Evolutionary conservation across 495 filamentous ascomycete genomes (phyloP).

Genomic region (Aspergillus taichungensis): DNA sequence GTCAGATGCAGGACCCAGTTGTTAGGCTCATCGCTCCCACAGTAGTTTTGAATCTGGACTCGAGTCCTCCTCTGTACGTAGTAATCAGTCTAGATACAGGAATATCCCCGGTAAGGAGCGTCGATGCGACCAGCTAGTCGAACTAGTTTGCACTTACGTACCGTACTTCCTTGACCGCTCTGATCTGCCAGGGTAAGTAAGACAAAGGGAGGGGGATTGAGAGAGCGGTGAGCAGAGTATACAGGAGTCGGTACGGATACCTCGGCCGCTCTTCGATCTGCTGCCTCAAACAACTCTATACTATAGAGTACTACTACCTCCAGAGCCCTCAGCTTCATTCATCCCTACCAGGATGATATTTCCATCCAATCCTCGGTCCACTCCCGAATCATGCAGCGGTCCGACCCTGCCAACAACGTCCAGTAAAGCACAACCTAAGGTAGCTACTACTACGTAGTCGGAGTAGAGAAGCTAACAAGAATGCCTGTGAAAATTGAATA

Average conservation of each 20-base stretch:
- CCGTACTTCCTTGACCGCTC: constrained; percentile 13
- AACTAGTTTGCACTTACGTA: constrained; percentile 1
- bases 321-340: too few species aligned
- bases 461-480: not conserved
- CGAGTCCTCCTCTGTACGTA: too few species aligned
- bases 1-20: constrained; percentile 5
- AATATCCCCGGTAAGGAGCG: not conserved
- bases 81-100: too few species aligned
- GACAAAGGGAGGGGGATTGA: constrained; percentile 10
- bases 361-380: constrained; percentile 12
- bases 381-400: constrained; percentile 21
- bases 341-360: not conserved
- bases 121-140: not conserved
- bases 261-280: not conserved
- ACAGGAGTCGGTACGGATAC: not conserved
- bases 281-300: too few species aligned
- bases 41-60: too few species aligned
- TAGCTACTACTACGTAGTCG: not conserved
- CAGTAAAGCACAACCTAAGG: not conserved
- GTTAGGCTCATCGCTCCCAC: too few species aligned
- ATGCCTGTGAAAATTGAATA: constrained; percentile 4
- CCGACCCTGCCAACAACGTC: constrained; percentile 15
- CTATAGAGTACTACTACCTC: too few species aligned
- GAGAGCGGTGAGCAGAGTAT: not conserved
- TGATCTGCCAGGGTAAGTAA: constrained; percentile 8